Conservation (phyloP, 1,284 basidiomycete genomes). For the Trametes pubescens region DNA sequence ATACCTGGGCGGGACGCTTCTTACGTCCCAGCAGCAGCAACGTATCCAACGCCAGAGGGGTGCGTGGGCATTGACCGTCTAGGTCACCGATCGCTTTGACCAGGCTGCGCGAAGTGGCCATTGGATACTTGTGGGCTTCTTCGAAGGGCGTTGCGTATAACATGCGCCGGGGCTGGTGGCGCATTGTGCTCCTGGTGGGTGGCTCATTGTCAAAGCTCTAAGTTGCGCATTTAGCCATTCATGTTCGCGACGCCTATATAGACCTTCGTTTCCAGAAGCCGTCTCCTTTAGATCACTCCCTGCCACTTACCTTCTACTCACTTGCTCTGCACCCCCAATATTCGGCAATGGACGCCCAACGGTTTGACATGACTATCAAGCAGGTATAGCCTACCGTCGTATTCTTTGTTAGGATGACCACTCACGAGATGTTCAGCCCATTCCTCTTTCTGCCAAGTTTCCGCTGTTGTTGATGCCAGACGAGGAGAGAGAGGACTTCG, state of each 20-base stretch:
- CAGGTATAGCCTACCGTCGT: constrained; percentile 9
- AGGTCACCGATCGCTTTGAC: constrained; percentile 6
- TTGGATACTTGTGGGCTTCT: neutral
- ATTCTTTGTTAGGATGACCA: neutral
- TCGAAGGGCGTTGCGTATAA: neutral
- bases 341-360: constrained; percentile 20
- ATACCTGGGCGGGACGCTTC: constrained; percentile 3
- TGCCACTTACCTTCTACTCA: neutral
- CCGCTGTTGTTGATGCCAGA: neutral
- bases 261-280: neutral
- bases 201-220: neutral
- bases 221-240: neutral
- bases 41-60: neutral
- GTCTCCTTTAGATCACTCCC: neutral
- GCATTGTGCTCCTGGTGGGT: neutral
- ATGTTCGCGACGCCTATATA: neutral
- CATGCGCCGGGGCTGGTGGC: neutral
- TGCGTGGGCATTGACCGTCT: neutral
- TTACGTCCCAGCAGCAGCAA: constrained; percentile 10
- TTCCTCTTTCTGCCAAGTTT: constrained; percentile 6
- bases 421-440: neutral
- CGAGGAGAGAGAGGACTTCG: constrained; percentile 7
- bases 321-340: too few species aligned
- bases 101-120: neutral
- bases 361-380: constrained; percentile 5